Evolutionary conservation across 495 filamentous ascomycete species (phyloP), one percentile per base, ranked within the genome.

Genomic region (Tuber calosporum): DNA sequence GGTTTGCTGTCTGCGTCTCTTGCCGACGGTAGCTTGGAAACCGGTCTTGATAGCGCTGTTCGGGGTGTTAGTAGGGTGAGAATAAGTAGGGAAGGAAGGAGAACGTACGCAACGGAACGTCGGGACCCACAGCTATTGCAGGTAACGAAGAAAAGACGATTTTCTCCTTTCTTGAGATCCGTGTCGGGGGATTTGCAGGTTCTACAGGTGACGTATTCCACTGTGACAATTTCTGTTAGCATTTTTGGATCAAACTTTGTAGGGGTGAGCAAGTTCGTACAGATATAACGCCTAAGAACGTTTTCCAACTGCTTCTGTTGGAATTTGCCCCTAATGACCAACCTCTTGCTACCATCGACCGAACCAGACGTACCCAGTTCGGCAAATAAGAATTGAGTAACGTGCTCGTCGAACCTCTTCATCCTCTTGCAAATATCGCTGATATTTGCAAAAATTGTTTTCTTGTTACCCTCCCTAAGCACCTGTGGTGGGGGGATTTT

Each of bases 401-500:
- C 92, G 85, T 98, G 94, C 83, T 99, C 95, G 81, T 97, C 94
- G 77, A 90, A 91, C 82, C 95, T 88, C 89, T 99, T 99, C 94
- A 99, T 95, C 69, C 83, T 79, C 85, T 92, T 92, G 85, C 89
- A 91, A 77, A 96, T 96, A 82, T 96, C 93, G 73, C 91, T 87
- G 79, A 99, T 93, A 85, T 99, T 99, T 84, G 95, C 95, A 82
- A 97, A 99, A 80, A 98, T 96, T 70, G 95, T 98, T 91, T 97
- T 97, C 88, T 97, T 97, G 88, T 98, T 98, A 83, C 95, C 95
- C 92, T 99, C 96, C 85, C 96, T 93, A 67, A 98, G 87, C 84
- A 94, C 97, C 86, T 99, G 96, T n/a, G 95, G 95, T 19, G 95
- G 95, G 26, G 95, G 96, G 79, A 99, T 99, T 87, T 97, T 97